phyloP scores from a whole-genome alignment of 768 basidiomycete species.

The Phaeotremella skinneri region DNA sequence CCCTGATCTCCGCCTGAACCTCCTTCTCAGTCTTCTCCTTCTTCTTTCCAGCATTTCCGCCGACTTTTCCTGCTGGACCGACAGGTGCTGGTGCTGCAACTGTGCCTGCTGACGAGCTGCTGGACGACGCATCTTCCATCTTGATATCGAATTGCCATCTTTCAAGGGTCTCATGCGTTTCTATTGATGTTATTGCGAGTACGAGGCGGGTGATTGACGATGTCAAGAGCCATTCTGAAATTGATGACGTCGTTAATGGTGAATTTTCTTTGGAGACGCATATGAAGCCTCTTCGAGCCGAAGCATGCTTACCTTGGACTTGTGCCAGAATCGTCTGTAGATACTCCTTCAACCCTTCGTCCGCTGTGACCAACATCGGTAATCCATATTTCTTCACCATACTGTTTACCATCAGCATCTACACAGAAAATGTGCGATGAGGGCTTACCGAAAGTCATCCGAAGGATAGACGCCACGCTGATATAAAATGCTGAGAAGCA shows the following conservation, averaged over 20 bases:
- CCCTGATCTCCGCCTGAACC: constrained; percentile 95
- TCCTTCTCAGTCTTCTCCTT: constrained; percentile 59
- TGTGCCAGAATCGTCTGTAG: constrained; percentile 90
- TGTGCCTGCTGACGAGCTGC: constrained; percentile 37
- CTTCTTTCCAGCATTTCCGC: constrained; percentile 21
- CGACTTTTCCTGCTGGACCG: constrained; percentile 3
- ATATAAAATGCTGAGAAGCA: constrained; percentile 72
- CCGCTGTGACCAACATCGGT: constrained; percentile 89
- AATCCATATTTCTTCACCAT: constrained; percentile 99
- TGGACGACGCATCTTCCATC: constrained; percentile 41
- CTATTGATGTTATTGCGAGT: constrained; percentile 92
- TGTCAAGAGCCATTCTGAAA: constrained; percentile 84
- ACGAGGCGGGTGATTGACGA: constrained; percentile 92
- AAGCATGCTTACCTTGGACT: constrained; percentile 70
- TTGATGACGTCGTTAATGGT: neutral
- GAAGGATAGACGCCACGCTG: constrained; percentile 95
- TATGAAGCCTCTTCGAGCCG: too few relatives aligned
- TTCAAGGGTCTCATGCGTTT: constrained; percentile 84
- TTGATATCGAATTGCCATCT: constrained; percentile 98
- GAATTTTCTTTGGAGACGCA: too few relatives aligned
- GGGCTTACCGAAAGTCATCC: constrained; percentile 71
- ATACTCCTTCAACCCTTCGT: constrained; percentile 88
- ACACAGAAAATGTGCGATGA: neutral
- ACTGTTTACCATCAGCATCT: constrained; percentile 14
- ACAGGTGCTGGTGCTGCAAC: constrained; percentile 7